Percentiles rank a stretch among this genome's conserved stretches.
Evolutionary conservation across 2,329 filamentous ascomycete genomes (phyloP).

Genomic region (Raffaelea ambrosiae): DNA sequence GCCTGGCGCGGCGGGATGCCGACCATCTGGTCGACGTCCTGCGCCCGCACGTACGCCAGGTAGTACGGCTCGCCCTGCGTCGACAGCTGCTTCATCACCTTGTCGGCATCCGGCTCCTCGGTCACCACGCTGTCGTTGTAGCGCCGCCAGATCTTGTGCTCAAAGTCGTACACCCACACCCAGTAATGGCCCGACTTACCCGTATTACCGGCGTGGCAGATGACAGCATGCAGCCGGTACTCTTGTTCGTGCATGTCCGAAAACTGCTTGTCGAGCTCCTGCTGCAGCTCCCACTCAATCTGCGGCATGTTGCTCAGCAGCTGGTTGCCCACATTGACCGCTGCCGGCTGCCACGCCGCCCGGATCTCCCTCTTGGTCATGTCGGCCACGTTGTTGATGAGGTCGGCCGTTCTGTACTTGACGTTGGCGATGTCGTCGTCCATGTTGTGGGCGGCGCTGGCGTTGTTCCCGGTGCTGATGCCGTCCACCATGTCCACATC

Average conservation of each 20-base stretch:
- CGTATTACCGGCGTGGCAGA: constrained; percentile 70
- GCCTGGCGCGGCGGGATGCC: constrained; percentile 13
- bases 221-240: constrained; percentile 84
- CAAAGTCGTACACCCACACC: constrained; percentile 92
- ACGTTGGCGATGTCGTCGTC: not conserved
- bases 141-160: constrained; percentile 72
- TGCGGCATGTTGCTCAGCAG: not conserved
- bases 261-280: constrained; percentile 45
- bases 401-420: too few species aligned
- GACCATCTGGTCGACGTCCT: constrained; percentile 19
- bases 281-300: constrained; percentile 16
- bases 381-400: not conserved
- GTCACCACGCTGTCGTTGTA: constrained; percentile 87
- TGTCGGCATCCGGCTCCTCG: constrained; percentile 53
- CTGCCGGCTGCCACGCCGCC: constrained; percentile 2
- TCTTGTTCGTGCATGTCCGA: constrained; percentile 52
- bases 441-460: not conserved
- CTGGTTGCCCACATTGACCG: not conserved
- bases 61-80: constrained; percentile 59
- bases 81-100: constrained; percentile 63
- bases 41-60: constrained; percentile 23
- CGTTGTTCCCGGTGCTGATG: not conserved
- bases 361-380: constrained; percentile 3
- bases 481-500: not conserved
- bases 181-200: constrained; percentile 82